A percentile compares a stretch with the other conserved stretches of the same genome.
Evolutionary conservation across 306 rosid genomes (phyloP).

Genomic region (Macrotyloma uniflorum): DNA sequence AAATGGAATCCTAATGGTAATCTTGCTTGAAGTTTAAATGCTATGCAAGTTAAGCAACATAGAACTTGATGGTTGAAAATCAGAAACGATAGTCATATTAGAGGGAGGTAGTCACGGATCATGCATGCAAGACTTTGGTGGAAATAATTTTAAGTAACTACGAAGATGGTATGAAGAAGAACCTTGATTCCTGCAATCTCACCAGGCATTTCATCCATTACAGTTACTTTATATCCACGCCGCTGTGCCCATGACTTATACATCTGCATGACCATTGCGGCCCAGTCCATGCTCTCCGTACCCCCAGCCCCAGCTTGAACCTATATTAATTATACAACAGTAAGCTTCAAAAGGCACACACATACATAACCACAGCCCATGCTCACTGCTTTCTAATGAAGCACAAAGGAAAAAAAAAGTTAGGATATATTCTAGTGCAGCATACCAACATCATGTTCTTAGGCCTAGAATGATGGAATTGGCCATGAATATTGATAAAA

Average conservation of each 20-base stretch:
- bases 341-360: slow-evolving; percentile 7
- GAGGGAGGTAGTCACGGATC: slow-evolving; percentile 1
- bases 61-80: background rate
- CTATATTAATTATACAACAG: slow-evolving; percentile 46
- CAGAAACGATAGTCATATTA: slow-evolving; percentile 3
- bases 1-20: slow-evolving; percentile 5
- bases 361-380: slow-evolving; percentile 12
- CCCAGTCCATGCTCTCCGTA: slow-evolving; percentile 99
- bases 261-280: slow-evolving; percentile 96
- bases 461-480: background rate
- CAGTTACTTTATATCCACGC: slow-evolving; percentile 68
- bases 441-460: slow-evolving; percentile 22
- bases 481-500: slow-evolving; percentile 13
- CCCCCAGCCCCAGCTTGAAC: slow-evolving; percentile 99
- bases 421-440: background rate
- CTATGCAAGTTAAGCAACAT: slow-evolving; percentile 22
- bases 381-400: background rate
- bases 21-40: slow-evolving; percentile 24
- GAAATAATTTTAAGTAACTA: background rate
- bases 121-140: background rate
- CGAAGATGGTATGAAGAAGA: slow-evolving; percentile 56
- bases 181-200: slow-evolving; percentile 99
- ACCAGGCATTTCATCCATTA: slow-evolving; percentile 95
- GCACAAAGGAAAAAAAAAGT: background rate
- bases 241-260: slow-evolving; percentile 84